Evolutionary conservation across 192 early-diverging fungal species (phyloP).

Genomic region (Haplosporangium gracile): DNA sequence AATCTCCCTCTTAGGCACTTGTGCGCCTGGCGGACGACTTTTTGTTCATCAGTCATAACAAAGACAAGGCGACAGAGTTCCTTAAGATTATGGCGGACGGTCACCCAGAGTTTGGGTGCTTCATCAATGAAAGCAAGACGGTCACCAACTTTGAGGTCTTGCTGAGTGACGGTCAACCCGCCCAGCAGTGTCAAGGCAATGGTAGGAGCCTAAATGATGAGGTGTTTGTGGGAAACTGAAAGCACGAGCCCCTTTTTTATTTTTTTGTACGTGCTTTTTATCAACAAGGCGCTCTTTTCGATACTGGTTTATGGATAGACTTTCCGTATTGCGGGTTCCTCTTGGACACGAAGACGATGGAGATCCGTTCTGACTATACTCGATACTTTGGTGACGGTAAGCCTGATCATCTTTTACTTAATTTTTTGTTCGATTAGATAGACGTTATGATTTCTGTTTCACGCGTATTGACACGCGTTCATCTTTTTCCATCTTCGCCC

Average conservation of each 20-base stretch:
- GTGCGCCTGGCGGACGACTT: constrained; percentile 90
- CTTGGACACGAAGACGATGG: constrained; percentile 74
- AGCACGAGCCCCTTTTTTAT: neutral
- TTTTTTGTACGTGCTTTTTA: neutral
- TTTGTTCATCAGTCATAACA: constrained; percentile 76
- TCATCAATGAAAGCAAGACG: constrained; percentile 82
- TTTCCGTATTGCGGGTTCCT: constrained; percentile 91
- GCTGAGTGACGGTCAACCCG: constrained; percentile 42
- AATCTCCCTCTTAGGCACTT: constrained; percentile 59
- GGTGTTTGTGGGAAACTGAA: neutral
- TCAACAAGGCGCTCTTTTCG: neutral
- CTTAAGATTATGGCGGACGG: constrained; percentile 71
- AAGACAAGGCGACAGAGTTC: constrained; percentile 65
- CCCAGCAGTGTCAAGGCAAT: constrained; percentile 37
- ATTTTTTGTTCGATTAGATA: neutral
- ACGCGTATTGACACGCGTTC: neutral
- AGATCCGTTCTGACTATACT: constrained; percentile 78
- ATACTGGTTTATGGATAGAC: constrained; percentile 48
- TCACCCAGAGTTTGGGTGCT: constrained; percentile 78
- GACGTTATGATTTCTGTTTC: neutral
- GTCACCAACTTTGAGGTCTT: constrained; percentile 79
- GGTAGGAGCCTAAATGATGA: constrained; percentile 17
- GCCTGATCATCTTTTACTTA: neutral
- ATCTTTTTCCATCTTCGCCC: neutral
- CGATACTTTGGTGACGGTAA: constrained; percentile 62